Conservation (phyloP, 1,139 yeast genomes). For the Geotrichum reessii region DNA sequence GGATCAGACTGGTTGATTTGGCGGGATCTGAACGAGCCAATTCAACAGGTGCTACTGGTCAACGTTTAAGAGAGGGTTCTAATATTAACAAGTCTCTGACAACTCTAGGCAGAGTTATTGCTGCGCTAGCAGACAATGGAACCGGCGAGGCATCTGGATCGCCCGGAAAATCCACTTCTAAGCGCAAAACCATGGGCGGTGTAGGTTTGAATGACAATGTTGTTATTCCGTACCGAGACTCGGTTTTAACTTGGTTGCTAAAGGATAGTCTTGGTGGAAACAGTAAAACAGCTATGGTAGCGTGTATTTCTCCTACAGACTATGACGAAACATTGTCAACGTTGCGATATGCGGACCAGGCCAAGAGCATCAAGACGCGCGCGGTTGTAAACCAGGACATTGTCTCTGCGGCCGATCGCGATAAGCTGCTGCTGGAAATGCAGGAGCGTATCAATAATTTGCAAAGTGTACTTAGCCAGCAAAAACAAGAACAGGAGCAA, state of each 20-base stretch:
- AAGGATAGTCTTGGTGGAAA: slow-evolving; percentile 72
- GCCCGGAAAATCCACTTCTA: slow-evolving; percentile 14
- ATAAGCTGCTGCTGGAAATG: slow-evolving; percentile 39
- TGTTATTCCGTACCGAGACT: slow-evolving; percentile 66
- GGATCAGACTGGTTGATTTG: slow-evolving; percentile 64
- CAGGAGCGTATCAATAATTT: slow-evolving; percentile 39
- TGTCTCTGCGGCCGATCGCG: slow-evolving; percentile 37
- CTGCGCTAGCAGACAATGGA: slow-evolving; percentile 45
- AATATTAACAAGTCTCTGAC: slow-evolving; percentile 71
- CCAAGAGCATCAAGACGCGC: slow-evolving; percentile 58
- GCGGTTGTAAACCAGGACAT: slow-evolving; percentile 50
- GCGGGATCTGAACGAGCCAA: slow-evolving; percentile 76
- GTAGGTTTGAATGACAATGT: slow-evolving; percentile 26
- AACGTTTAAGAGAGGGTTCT: slow-evolving; percentile 65
- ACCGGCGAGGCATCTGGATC: slow-evolving; percentile 19
- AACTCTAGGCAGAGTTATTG: slow-evolving; percentile 69
- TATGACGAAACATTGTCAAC: slow-evolving; percentile 72
- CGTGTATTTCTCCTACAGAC: slow-evolving; percentile 70
- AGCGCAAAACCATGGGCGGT: slow-evolving; percentile 2
- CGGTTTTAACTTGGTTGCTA: slow-evolving; percentile 63
- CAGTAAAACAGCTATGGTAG: slow-evolving; percentile 69
- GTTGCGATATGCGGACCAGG: slow-evolving; percentile 67
- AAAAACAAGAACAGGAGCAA: slow-evolving; percentile 26
- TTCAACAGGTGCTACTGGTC: slow-evolving; percentile 60
- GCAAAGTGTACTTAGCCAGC: slow-evolving; percentile 32